Evolutionary conservation across 352 stramenopile genomes (phyloP), one percentile per base, ranked within the genome.

Genomic region (Globisporangium rhizosaccharum): DNA sequence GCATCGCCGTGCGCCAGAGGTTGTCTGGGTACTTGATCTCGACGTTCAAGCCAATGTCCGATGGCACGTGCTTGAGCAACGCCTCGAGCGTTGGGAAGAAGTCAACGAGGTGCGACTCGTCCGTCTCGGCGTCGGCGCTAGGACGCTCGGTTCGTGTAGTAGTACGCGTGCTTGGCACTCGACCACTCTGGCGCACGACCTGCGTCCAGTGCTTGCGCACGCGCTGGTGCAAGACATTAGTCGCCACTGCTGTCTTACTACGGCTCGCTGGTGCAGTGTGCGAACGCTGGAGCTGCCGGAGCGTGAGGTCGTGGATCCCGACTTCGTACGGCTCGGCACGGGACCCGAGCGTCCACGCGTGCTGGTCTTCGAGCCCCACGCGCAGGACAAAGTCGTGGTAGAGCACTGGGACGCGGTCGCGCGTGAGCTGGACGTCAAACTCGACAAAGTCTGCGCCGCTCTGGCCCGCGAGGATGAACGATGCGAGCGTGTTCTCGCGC

Each of bases 401-500:
- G 36, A 93, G 66, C 0, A 93, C 72, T 0, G 84, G 84, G 3
- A 93, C 70, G 10, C 70, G 62, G 51, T 93, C 84, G 53, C 87
- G 90, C 11, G 84, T 91, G 36, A 93, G 64, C 61, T 93, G 84
- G 1, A 93, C 84, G 56, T 93, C 84, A 65, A 93, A 91, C 57
- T 93, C 84, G 20, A 93, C 80, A 62, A 88, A 90, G 56, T 93
- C 79, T 12, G 84, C 84, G 51, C 84, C 82, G 41, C 69, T 84
- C 12, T 68, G 65, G 33, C 80, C 78, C 10, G 81, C 84, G 15
- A 93, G 59, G 56, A 91, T 75, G 53, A 93, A 85, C 25, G 81
- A 91, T 11, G 79, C 70, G 5, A 93, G 57, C 8, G 81, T 90
- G 48, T 93, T 93, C 67, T 93, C 84, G 39, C 84, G 76, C 0